Base-by-base conservation (phyloP, 306 rosid species). In the Myrica gale region DNA sequence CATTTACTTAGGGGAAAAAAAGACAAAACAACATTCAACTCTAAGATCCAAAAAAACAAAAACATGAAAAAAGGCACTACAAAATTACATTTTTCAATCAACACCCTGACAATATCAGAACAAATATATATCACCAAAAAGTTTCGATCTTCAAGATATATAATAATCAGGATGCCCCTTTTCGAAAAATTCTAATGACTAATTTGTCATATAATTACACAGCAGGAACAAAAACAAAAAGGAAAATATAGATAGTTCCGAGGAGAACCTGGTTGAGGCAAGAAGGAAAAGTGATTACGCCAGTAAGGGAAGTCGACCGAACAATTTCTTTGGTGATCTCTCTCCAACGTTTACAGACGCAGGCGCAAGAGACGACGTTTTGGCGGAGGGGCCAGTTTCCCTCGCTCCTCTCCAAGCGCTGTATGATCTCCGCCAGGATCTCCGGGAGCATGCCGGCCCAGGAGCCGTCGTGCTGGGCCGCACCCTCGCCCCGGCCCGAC, bases 261-360 rank as follows among this genome's bases (percentile, higher is more conserved):
- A 82, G 10, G 44, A 44, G 65, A 6, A 96, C 99, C 99, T 96
- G 96, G 78, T 91, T 96, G 32, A 96, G 99, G 68, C 92, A 96
- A 32, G 99, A 89, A 48, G 99, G 99, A 81, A 96, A 96, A 46
- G 99, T 92, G 72, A 96, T 96, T 85, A 61, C 90, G 9, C 97
- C 93, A 45, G 63, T 74, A 20, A 74, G 83, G 0, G 84, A 79
- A 19, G 96, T 89, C 4, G 85, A 74, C 8, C 75, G 73, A 0
- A 84, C 93, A 86, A 92, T 84, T 88, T 96, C 89, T 55, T 88
- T 89, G 5, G 98, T 84, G 26, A 85, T 71, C 47, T 96, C 92
- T 58, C 98, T 89, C 99, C 99, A 96, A 32, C 96, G 87, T 84
- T 96, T 96, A 67, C 99, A 96, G 13, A 96, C 97, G 57, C 99